Evolutionary conservation across 2,329 filamentous ascomycete genomes (phyloP).

Genomic region (Diaporthe eres): DNA sequence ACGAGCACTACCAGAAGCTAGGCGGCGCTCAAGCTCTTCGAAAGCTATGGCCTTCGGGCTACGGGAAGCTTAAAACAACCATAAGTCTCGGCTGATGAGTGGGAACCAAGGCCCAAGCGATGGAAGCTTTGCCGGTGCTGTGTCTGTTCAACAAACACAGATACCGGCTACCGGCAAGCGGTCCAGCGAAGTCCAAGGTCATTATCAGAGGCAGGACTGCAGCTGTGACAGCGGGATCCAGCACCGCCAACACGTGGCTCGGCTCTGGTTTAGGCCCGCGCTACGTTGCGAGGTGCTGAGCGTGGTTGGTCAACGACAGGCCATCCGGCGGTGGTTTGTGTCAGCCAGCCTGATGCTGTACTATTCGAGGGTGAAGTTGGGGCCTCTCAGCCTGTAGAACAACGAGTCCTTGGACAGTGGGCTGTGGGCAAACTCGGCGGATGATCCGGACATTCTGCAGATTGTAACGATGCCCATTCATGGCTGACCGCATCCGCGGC

Average conservation of each 20-base stretch:
- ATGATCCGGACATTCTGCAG: not conserved
- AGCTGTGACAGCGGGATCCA: constrained; percentile 35
- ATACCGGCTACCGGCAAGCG: not conserved
- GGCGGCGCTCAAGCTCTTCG: constrained; percentile 18
- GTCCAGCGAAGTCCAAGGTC: not conserved
- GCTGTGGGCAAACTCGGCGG: not conserved
- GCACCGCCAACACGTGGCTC: constrained; percentile 36
- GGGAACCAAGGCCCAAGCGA: not conserved
- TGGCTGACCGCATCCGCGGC: not conserved
- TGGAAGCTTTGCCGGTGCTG: not conserved
- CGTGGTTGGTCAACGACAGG: not conserved
- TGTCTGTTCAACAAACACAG: not conserved
- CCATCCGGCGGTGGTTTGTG: not conserved
- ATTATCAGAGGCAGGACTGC: constrained; percentile 20
- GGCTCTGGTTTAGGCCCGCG: constrained; percentile 16
- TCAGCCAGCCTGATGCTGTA: constrained; percentile 30
- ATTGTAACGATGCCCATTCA: not conserved
- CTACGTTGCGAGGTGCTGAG: constrained; percentile 23
- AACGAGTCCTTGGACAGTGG: not conserved
- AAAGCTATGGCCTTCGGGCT: not conserved
- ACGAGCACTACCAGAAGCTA: constrained; percentile 7
- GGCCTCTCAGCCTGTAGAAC: constrained; percentile 22
- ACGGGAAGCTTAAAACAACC: constrained; percentile 15
- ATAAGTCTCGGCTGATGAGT: not conserved
- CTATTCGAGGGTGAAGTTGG: not conserved